Percentiles rank a stretch among this genome's conserved stretches.
Conservation (phyloP, 2,329 filamentous ascomycete species). For the Phaeoacremonium minimum region DNA sequence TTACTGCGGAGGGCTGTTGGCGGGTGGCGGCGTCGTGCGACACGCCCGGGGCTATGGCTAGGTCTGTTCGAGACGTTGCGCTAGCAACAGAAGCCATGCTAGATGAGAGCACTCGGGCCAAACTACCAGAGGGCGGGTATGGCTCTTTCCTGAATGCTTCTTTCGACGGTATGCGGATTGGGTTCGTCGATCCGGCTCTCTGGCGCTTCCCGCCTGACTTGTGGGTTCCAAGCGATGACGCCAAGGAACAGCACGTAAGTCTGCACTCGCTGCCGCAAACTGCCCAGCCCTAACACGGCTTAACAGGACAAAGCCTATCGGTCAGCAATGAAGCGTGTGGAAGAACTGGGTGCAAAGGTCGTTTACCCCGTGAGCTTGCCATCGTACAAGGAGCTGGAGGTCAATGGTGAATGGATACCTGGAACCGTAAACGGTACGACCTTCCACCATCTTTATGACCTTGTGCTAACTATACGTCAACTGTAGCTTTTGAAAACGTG, state of each 20-base stretch:
- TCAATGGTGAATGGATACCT: not conserved
- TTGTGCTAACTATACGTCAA: not conserved
- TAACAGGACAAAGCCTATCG: not conserved
- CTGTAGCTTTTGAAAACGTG: not conserved
- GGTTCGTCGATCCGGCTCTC: not conserved
- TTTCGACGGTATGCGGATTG: not conserved
- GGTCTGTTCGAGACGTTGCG: constrained; percentile 1
- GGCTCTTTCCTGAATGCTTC: not conserved
- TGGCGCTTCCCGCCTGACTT: not conserved
- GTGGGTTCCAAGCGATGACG: not conserved
- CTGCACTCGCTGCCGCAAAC: too few species aligned
- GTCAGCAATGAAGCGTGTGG: not conserved
- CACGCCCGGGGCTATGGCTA: not conserved
- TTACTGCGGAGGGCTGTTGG: not conserved
- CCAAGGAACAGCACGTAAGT: not conserved
- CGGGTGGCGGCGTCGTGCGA: not conserved
- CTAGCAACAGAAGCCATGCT: not conserved
- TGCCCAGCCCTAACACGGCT: too few species aligned
- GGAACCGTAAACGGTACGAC: not conserved
- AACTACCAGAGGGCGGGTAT: not conserved
- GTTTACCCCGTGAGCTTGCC: not conserved
- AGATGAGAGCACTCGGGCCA: not conserved
- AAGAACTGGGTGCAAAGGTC: not conserved
- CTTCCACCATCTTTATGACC: too few species aligned
- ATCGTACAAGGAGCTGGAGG: not conserved